Percentiles rank a stretch among this genome's conserved stretches.
Evolutionary conservation across 805 yeast species (phyloP).

Genomic region (Brettanomyces naardenensis): DNA sequence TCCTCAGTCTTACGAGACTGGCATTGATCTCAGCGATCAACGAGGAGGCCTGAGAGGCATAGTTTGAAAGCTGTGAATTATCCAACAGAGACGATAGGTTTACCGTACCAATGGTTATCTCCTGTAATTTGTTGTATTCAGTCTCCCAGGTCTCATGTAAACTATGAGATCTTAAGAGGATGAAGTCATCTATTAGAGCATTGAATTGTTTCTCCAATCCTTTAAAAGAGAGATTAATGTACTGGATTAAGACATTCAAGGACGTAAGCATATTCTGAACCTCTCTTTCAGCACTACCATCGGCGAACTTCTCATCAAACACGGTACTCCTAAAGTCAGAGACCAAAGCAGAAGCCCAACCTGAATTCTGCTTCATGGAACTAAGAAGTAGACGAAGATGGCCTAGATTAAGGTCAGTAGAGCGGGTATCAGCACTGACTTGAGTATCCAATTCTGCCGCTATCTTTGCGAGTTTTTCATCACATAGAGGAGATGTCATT

Average conservation of each 20-base stretch:
- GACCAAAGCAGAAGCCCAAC: slow-evolving; percentile 30
- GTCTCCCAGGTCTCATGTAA: slow-evolving; percentile 35
- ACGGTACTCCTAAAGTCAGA: slow-evolving; percentile 27
- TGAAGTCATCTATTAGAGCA: slow-evolving; percentile 25
- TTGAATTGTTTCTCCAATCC: slow-evolving; percentile 33
- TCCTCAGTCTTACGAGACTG: slow-evolving; percentile 24
- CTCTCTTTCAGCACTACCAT: slow-evolving; percentile 21
- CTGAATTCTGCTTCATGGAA: slow-evolving; percentile 28
- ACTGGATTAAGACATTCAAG: slow-evolving; percentile 42
- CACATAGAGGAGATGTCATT: slow-evolving; percentile 23
- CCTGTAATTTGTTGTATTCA: slow-evolving; percentile 22
- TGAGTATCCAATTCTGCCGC: slow-evolving; percentile 12
- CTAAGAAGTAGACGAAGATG: slow-evolving; percentile 30
- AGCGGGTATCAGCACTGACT: slow-evolving; percentile 16
- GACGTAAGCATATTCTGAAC: slow-evolving; percentile 41
- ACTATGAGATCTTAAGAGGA: slow-evolving; percentile 32
- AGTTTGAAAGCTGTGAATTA: slow-evolving; percentile 19
- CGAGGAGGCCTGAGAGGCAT: slow-evolving; percentile 25
- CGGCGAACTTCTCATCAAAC: slow-evolving; percentile 13
- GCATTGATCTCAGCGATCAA: slow-evolving; percentile 12
- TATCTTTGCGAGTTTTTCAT: slow-evolving; percentile 3
- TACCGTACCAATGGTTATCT: slow-evolving; percentile 17
- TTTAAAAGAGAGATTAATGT: slow-evolving; percentile 37
- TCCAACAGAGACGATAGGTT: slow-evolving; percentile 28
- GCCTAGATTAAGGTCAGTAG: slow-evolving; percentile 27